Evolutionary conservation across 768 basidiomycete genomes (phyloP), one percentile per base, ranked within the genome.

Genomic region (Boletus sp.): DNA sequence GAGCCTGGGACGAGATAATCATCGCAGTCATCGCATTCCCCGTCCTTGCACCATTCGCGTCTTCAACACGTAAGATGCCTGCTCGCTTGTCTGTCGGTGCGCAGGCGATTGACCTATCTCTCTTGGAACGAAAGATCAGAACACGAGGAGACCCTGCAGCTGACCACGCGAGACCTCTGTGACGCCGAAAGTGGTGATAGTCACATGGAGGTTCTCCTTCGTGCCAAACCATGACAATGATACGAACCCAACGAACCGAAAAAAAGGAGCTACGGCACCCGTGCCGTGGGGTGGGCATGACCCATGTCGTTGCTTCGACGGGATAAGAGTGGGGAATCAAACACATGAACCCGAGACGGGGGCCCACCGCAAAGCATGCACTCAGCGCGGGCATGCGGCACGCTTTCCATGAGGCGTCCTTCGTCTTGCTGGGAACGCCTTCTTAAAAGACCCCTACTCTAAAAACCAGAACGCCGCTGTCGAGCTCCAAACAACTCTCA

Each of bases 341-440:
- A 23, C 35, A 38, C 40, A 57, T 27, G 52, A 45, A 30, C 23
- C 39, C 41, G 35, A 39, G 45, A 57, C 49, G 49, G 34, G 50
- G 38, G 44, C 13, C 47, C 53, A 64, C 50, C 49, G 43, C 53
- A 49, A 60, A 37, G 53, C 65, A 56, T 51, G 60, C 53, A 61
- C 52, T 32, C 58, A 45, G 53, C 49, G 64, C 56, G 47, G 63
- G 63, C 39, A 54, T 69, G 67, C 64, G 58, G 68, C 67, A 70
- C 54, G 53, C 54, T 60, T 68, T 42, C 59, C 67, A 68, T 63
- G 67, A 68, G 67, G 67, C 67, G 46, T 56, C 49, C 54, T 54
- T 59, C 51, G 55, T 50, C 58, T 54, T 53, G 55, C 57, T 51
- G 49, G 21, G 38, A 52, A 52, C 42, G 50, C 60, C 57, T 54